phyloP scores from a whole-genome alignment of 306 rosid genomes.

The Cicer yamashitae region DNA sequence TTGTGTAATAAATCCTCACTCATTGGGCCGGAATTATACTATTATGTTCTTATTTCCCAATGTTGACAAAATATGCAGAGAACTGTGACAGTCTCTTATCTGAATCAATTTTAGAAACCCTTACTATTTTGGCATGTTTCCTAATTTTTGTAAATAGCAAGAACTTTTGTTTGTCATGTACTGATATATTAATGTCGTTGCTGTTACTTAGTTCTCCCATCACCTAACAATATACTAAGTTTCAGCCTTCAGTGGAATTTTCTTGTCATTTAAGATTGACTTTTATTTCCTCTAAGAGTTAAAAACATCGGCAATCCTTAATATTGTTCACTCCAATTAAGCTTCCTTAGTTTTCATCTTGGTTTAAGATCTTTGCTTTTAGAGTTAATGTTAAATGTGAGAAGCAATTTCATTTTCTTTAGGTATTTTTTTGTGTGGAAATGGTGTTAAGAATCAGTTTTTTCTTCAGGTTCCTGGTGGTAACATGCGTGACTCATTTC shows the following conservation, averaged over 20 bases:
- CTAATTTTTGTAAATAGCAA: neutral
- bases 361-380: neutral
- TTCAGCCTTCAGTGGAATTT: neutral
- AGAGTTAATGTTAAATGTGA: neutral
- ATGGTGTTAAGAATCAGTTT: constrained; percentile 31
- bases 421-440: constrained; percentile 10
- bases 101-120: neutral
- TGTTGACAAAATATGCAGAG: neutral
- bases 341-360: neutral
- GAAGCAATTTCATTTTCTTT: constrained; percentile 15
- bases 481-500: constrained; percentile 92
- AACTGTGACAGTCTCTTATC: neutral
- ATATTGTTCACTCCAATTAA: neutral
- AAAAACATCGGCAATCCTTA: neutral
- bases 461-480: constrained; percentile 95
- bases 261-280: neutral
- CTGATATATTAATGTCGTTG: neutral
- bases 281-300: neutral
- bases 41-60: neutral
- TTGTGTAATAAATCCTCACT: neutral
- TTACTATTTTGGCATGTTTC: constrained; percentile 11
- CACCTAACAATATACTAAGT: neutral
- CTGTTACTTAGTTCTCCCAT: neutral
- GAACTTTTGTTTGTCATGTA: neutral
- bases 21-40: neutral